phyloP scores from a whole-genome alignment of 73 alveolate species.

The Paramecium sexaurelia region DNA sequence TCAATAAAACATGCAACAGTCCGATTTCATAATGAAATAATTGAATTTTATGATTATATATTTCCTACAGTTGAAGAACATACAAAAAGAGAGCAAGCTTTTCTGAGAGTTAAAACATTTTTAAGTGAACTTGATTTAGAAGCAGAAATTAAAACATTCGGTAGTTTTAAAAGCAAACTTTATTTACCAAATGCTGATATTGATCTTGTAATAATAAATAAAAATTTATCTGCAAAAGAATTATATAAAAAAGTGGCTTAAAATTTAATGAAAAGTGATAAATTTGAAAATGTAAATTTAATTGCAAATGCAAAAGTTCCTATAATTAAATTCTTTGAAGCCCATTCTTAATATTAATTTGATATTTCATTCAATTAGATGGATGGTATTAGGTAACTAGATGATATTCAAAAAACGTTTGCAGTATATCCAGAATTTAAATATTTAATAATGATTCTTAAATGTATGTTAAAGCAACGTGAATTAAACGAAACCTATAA shows the following conservation, averaged over 20 bases:
- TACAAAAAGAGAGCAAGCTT: slow-evolving; percentile 73
- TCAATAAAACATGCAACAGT: slow-evolving; percentile 78
- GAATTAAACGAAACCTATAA: slow-evolving; percentile 89
- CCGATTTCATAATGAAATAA: slow-evolving; percentile 94
- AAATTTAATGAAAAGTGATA: slow-evolving; percentile 17
- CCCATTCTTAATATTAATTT: slow-evolving; percentile 76
- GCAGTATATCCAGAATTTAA: slow-evolving; percentile 86
- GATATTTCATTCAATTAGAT: slow-evolving; percentile 91
- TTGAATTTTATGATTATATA: slow-evolving; percentile 89
- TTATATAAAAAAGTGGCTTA: slow-evolving; percentile 70
- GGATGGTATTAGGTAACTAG: slow-evolving; percentile 84
- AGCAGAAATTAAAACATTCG: slow-evolving; percentile 83
- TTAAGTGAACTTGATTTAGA: slow-evolving; percentile 64
- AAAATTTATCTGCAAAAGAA: slow-evolving; percentile 36
- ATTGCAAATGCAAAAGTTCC: slow-evolving; percentile 95
- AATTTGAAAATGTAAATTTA: slow-evolving; percentile 59
- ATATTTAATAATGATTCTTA: slow-evolving; percentile 81
- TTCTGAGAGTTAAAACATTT: slow-evolving; percentile 66
- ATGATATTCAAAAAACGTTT: slow-evolving; percentile 77
- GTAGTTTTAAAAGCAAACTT: slow-evolving; percentile 92
- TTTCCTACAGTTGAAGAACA: slow-evolving; percentile 82
- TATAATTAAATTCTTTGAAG: slow-evolving; percentile 85
- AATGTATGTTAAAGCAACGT: slow-evolving; percentile 88
- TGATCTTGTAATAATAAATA: slow-evolving; percentile 77
- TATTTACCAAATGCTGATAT: slow-evolving; percentile 95